A percentile compares a stretch with the other conserved stretches of the same genome.
These are phyloP conservation scores for Fusarium pseudocircinatum DNA, from an alignment of 2,329 filamentous ascomycete species.

Conservation along the genomic window DNA sequence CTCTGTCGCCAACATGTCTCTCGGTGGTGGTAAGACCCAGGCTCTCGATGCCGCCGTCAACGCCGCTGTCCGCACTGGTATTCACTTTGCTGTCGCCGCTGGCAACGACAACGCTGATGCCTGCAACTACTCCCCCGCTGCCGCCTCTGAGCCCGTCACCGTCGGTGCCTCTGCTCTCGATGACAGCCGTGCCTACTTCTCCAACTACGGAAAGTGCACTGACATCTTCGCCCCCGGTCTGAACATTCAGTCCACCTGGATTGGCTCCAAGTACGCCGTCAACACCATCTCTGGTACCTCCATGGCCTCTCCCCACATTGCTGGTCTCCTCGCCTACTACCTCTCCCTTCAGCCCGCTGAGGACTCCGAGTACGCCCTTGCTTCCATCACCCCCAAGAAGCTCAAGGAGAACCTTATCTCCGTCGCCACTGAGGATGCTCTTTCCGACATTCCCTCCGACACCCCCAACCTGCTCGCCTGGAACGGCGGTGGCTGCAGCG, in stretches of 20 bases:
- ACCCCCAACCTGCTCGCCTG: constrained; percentile 97
- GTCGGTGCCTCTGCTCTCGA: constrained; percentile 93
- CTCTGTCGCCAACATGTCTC: constrained; percentile 98
- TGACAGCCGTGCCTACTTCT: constrained; percentile 99
- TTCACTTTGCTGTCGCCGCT: constrained; percentile 98
- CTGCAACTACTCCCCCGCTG: constrained; percentile 98
- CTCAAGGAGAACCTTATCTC: constrained; percentile 89
- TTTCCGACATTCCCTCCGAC: constrained; percentile 83
- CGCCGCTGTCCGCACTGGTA: constrained; percentile 87
- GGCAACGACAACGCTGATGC: constrained; percentile 99
- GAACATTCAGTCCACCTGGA: constrained; percentile 98
- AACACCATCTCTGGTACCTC: constrained; percentile 99
- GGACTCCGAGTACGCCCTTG: constrained; percentile 91
- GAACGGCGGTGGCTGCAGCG: constrained; percentile 95
- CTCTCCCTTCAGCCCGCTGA: constrained; percentile 91
- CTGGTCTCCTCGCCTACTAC: constrained; percentile 96
- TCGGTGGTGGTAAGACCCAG: constrained; percentile 95
- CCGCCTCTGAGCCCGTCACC: constrained; percentile 89
- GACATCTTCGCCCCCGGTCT: constrained; percentile 98
- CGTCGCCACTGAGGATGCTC: constrained; percentile 80
- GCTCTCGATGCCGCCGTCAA: constrained; percentile 93
- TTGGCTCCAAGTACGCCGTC: constrained; percentile 92
- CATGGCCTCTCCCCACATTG: constrained; percentile 98
- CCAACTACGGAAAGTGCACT: constrained; percentile 99
- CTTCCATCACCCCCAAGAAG: constrained; percentile 89